Evolutionary conservation across 495 filamentous ascomycete species (phyloP), one percentile per base, ranked within the genome.

Genomic region (Talaromyces stipitatus): DNA sequence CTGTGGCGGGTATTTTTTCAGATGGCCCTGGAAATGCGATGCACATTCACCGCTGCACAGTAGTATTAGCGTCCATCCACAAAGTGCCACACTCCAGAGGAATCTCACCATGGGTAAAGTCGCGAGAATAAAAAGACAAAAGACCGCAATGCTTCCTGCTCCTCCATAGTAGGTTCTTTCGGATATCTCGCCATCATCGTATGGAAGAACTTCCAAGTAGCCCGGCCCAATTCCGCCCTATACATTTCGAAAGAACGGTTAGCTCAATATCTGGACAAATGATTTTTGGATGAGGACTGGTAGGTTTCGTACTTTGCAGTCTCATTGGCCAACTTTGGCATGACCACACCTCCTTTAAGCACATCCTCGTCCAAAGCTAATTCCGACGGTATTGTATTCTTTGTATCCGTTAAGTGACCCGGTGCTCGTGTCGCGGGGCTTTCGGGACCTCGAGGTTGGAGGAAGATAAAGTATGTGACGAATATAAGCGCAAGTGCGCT

Each of bases 161-260:
- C 91, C 61, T 96, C 90, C 53, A 79, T 67, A 0, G 87, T 87
- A 0, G 94, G 92, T 55, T 86, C 80, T 61, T 92, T 88, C 38
- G 94, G 95, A 72, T 92, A 98, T 55, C 91, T 85, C 32, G 90
- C 87, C 81, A 97, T 90, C 69, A 90, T 94, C 1, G 95, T 98
- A 72, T 98, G 94, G 64, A 98, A 83, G 61, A 96, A 84, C 65
- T 92, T 91, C 92, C 90, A 96, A 20, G 88, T 85, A 24, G 91
- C 85, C 62, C 89, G 86, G 58, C 92, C 92, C 16, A 96, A 79
- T 73, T 96, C 90, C 50, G 89, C 92, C 73, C 88, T 92, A 62
- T 16, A 56, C 46, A 45, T 55, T 32, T 4, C 14, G 16, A 38
- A 29, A 38, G 2, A 50, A 47, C 11, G 20, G 27, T 55, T 32